Percentiles rank a stretch among this genome's conserved stretches.
Conservation (phyloP, 169 alveolate species). For the Cryptosporidium tyzzeri region DNA sequence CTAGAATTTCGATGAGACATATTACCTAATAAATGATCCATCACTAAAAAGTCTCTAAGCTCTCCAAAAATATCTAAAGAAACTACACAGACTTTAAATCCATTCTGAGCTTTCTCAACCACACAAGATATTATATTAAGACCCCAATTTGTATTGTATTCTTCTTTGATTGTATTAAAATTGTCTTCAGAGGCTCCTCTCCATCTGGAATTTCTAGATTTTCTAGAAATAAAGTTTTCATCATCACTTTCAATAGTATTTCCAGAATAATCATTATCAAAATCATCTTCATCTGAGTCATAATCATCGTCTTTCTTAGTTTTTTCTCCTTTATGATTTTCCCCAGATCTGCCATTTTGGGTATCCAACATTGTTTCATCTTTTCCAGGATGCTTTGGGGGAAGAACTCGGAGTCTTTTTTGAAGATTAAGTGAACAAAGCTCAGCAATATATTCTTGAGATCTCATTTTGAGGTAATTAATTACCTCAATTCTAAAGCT, state of each 20-base stretch:
- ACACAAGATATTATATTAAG: constrained; percentile 65
- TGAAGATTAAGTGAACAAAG: constrained; percentile 39
- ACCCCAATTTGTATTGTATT: constrained; percentile 62
- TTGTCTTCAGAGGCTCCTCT: background rate
- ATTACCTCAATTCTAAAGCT: constrained; percentile 28
- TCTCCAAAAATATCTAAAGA: constrained; percentile 66
- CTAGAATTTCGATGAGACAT: background rate
- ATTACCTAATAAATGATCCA: constrained; percentile 33
- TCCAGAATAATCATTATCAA: background rate
- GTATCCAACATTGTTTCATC: background rate
- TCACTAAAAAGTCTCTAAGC: constrained; percentile 41
- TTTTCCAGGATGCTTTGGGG: constrained; percentile 41
- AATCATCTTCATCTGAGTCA: constrained; percentile 24
- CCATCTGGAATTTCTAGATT: background rate
- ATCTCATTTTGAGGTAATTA: constrained; percentile 35
- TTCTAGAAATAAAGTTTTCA: constrained; percentile 5
- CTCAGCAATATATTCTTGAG: constrained; percentile 64
- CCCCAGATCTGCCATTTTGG: background rate
- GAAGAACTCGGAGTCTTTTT: constrained; percentile 27
- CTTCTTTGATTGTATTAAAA: background rate
- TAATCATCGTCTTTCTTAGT: background rate
- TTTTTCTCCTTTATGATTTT: background rate
- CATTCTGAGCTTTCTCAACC: constrained; percentile 60
- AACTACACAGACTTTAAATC: constrained; percentile 42
- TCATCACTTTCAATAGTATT: background rate